Evolutionary conservation across 768 basidiomycete species (phyloP).

Genomic region (Xerocomellus amylosporus): DNA sequence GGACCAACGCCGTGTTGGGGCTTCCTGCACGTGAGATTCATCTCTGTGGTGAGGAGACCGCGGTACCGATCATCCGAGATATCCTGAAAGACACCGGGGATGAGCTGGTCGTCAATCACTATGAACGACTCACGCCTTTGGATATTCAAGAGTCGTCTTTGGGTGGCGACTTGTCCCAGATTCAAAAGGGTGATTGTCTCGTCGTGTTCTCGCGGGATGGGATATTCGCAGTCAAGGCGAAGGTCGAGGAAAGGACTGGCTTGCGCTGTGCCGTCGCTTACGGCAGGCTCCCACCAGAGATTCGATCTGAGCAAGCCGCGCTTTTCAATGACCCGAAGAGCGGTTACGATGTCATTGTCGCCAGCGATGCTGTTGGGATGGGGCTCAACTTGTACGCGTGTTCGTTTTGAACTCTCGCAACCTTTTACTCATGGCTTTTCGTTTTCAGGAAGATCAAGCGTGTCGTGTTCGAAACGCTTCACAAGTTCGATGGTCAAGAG

Average conservation of each 20-base stretch:
- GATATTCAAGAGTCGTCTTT: slow-evolving; percentile 62
- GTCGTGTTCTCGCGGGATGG: slow-evolving; percentile 76
- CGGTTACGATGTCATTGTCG: slow-evolving; percentile 87
- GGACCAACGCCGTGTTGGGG: slow-evolving; percentile 82
- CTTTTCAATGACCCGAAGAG: slow-evolving; percentile 85
- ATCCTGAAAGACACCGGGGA: slow-evolving; percentile 80
- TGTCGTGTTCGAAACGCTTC: slow-evolving; percentile 69
- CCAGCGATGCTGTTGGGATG: slow-evolving; percentile 96
- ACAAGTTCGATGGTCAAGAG: slow-evolving; percentile 59
- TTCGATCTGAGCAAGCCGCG: slow-evolving; percentile 86
- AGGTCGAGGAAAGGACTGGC: slow-evolving; percentile 67
- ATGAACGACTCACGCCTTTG: slow-evolving; percentile 87
- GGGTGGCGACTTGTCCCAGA: slow-evolving; percentile 51
- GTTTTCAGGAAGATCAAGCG: slow-evolving; percentile 81
- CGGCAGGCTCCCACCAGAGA: slow-evolving; percentile 88
- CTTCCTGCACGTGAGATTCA: slow-evolving; percentile 79
- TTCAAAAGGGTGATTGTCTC: slow-evolving; percentile 85
- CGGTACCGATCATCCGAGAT: slow-evolving; percentile 70
- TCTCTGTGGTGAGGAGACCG: slow-evolving; percentile 93
- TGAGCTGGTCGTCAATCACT: slow-evolving; percentile 73
- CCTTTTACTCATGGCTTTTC: neutral
- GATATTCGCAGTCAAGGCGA: slow-evolving; percentile 76
- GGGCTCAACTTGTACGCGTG: slow-evolving; percentile 86
- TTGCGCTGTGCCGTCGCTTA: slow-evolving; percentile 90
- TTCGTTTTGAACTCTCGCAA: neutral